A percentile compares a stretch with the other conserved stretches of the same genome.
Evolutionary conservation across 768 basidiomycete genomes (phyloP).

Genomic region (Royoungia palumana): DNA sequence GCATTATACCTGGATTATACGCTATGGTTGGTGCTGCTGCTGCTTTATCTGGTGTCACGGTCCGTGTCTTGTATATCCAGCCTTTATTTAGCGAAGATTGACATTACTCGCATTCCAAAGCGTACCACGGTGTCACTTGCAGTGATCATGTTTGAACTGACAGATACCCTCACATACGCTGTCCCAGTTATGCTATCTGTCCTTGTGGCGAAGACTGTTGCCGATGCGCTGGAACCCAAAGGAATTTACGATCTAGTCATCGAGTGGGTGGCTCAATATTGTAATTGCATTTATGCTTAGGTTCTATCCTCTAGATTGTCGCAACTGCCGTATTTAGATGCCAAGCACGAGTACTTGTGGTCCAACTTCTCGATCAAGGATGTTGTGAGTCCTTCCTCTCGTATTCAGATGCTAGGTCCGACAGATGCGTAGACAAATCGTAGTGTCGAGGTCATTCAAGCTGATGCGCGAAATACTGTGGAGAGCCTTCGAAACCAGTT

Average conservation of each 20-base stretch:
- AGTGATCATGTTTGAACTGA: slow-evolving; percentile 95
- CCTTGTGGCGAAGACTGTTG: slow-evolving; percentile 51
- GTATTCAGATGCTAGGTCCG: not conserved
- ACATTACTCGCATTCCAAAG: slow-evolving; percentile 33
- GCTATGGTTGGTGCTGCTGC: slow-evolving; percentile 97
- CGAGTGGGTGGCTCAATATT: slow-evolving; percentile 41
- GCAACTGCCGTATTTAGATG: slow-evolving; percentile 89
- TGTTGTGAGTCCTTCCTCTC: slow-evolving; percentile 52
- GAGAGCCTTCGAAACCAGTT: slow-evolving; percentile 71
- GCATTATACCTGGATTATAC: slow-evolving; percentile 87
- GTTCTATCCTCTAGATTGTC: slow-evolving; percentile 46
- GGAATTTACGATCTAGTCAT: slow-evolving; percentile 98
- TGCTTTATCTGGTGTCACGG: slow-evolving; percentile 91
- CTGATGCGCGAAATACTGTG: slow-evolving; percentile 76
- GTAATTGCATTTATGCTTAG: not conserved
- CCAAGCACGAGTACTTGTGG: slow-evolving; percentile 89
- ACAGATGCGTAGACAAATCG: slow-evolving; percentile 53
- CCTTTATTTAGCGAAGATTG: slow-evolving; percentile 1
- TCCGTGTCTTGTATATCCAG: slow-evolving; percentile 29
- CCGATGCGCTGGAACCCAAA: slow-evolving; percentile 52
- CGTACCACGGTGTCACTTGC: slow-evolving; percentile 90
- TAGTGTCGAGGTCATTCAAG: slow-evolving; percentile 64
- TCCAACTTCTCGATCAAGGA: slow-evolving; percentile 70
- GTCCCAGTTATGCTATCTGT: slow-evolving; percentile 88
- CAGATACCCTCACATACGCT: slow-evolving; percentile 88